Evolutionary conservation across 192 early-diverging fungal genomes (phyloP), one percentile per base, ranked within the genome.

Genomic region (Pecoramyces ruminantium): DNA sequence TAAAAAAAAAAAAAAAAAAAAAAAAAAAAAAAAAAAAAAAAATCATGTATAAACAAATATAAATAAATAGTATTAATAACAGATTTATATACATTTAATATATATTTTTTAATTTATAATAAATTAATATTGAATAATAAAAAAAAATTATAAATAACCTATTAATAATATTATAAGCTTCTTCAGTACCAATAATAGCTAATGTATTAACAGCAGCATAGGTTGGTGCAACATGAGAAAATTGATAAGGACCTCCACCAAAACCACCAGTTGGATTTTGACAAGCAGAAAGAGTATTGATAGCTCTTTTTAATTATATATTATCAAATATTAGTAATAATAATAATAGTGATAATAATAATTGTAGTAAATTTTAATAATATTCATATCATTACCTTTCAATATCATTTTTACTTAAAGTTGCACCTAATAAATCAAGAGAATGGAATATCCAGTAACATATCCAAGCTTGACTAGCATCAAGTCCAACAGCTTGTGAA

Each of bases 391-490:
- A 28, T 14, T 67, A 88, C 84, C 89, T 84, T 21, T 83, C 38
- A 11, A 88, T 87, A 18, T 90, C 78, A 28, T 82, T 83, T 9
- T 82, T 79, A 30, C 90, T 84, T 38, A 95, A 85, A 9, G 82
- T 82, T 40, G 86, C 81, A 25, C 88, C 92, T 78, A 98, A 81
- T 4, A 98, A 86, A 84, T 92, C 93, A 13, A 97, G 87, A 3
- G 94, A 87, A 80, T 97, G 95, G 51, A 95, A 81, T 29, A 92
- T 92, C 97, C 97, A 98, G 81, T 94, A 96, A 13, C 92, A 86
- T 29, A 98, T 84, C 97, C 97, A 98, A 29, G 96, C 95, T 82
- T 92, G 92, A 79, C 90, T 92, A 17, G 97, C 93, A 84, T 98
- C 97, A 29, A 96, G 87, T 0, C 85, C 87, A 12, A 90, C 86